A percentile compares a stretch with the other conserved stretches of the same genome.
Conservation (phyloP, 495 filamentous ascomycete genomes). For the Daldinia bambusicola region DNA sequence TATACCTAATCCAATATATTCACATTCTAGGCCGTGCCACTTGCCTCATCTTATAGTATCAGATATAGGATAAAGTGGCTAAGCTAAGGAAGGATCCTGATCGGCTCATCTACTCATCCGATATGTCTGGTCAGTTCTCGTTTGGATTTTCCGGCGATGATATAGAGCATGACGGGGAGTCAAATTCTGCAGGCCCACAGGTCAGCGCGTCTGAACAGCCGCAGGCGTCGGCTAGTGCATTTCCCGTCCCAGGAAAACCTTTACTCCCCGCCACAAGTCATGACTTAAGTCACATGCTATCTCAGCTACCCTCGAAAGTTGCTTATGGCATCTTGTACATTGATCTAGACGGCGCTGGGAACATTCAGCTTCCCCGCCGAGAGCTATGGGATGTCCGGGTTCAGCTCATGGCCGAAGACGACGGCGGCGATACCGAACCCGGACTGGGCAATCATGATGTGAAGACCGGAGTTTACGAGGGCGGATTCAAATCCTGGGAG, state of each 20-base stretch:
- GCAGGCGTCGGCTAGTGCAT: constrained; percentile 53
- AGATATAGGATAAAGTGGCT: constrained; percentile 6
- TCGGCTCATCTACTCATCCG: not conserved
- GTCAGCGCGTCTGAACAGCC: constrained; percentile 38
- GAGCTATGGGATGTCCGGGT: constrained; percentile 94
- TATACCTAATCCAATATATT: not conserved
- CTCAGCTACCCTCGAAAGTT: constrained; percentile 78
- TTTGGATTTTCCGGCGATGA: constrained; percentile 89
- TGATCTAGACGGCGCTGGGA: constrained; percentile 58
- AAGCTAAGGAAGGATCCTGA: not conserved
- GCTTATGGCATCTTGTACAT: constrained; percentile 74
- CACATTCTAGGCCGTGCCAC: not conserved
- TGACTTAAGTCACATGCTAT: constrained; percentile 65
- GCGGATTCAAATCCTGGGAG: constrained; percentile 99
- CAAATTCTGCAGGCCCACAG: constrained; percentile 51
- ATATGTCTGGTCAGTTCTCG: constrained; percentile 65
- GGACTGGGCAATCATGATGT: constrained; percentile 85
- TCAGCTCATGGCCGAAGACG: constrained; percentile 87
- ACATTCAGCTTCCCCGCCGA: constrained; percentile 75
- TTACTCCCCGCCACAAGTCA: constrained; percentile 59
- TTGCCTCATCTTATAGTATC: constrained; percentile 3
- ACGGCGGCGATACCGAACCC: constrained; percentile 51
- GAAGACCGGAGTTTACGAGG: constrained; percentile 91
- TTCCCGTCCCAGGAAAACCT: constrained; percentile 61
- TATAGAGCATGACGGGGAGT: constrained; percentile 69